Evolutionary conservation across 768 basidiomycete species (phyloP), one percentile per base, ranked within the genome.

Genomic region (Coprinopsis strossmayeri): DNA sequence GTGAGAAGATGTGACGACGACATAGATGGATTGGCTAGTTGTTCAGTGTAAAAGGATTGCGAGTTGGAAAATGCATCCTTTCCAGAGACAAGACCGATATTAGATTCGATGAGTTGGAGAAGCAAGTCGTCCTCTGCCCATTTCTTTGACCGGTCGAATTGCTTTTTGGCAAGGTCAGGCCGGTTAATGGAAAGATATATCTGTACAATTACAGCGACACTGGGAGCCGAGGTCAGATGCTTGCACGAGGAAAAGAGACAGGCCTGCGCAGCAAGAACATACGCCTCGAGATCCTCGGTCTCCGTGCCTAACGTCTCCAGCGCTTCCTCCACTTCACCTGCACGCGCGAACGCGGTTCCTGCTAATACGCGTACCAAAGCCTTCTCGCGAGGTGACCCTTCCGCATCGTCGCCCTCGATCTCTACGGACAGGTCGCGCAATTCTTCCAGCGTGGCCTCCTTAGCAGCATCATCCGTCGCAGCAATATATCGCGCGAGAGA

Each of bases 181-280:
- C 93, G 84, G 63, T 88, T 79, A 49, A 94, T 89, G n/a, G 90
- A 89, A 30, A 97, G 80, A 61, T 92, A 89, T 44, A 95, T 79
- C 60, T 95, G 90, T 11, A 87, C 81, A 40, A 87, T 79, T 37
- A 91, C 66, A 3, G 91, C 86, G 28, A 90, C 83, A 34, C 93
- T 95, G 56, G 18, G n/a, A 3, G 23, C 41, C 41, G 24, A 23
- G 12, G 20, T 26, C 20, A 28, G 12, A 48, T 25, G 28, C 35
- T 32, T 41, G 12, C 45, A 35, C 44, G 18, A 47, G 13, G 18
- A 43, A 46, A 46, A n/a, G 5, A 34, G n/a, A 26, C 2, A 27
- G 24, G 40, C 23, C 18, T 46, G 24, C 43, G 40, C 45, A 23
- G 25, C 11, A 21, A 32, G 3, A 20, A 77, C 89, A 57, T 64